Evolutionary conservation across 805 yeast genomes (phyloP).

Genomic region (Metschnikowia anglica): DNA sequence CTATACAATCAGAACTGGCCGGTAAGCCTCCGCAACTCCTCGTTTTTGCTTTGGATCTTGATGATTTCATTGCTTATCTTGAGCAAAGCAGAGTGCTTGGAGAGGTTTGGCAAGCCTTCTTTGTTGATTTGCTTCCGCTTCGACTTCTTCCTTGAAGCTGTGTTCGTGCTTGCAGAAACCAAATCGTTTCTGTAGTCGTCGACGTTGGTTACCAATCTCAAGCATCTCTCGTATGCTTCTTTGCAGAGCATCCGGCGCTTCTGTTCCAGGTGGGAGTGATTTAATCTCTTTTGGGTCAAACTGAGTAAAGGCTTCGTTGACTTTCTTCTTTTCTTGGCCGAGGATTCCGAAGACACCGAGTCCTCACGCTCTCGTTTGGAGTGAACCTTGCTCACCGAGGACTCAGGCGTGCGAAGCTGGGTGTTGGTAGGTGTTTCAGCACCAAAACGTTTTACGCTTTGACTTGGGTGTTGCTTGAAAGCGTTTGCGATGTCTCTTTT

Average conservation of each 20-base stretch:
- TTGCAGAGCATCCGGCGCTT: slow-evolving; percentile 45
- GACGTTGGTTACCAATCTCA: slow-evolving; percentile 39
- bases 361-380: slow-evolving; percentile 5
- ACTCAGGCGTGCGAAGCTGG: slow-evolving; percentile 32
- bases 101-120: slow-evolving; percentile 46
- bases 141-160: slow-evolving; percentile 27
- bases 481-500: slow-evolving; percentile 35
- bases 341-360: slow-evolving; percentile 1
- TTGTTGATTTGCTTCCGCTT: slow-evolving; percentile 41
- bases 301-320: slow-evolving; percentile 40
- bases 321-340: slow-evolving; percentile 23
- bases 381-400: slow-evolving; percentile 20
- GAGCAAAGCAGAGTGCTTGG: slow-evolving; percentile 43
- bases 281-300: slow-evolving; percentile 41
- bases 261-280: slow-evolving; percentile 44
- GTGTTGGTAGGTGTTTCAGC: slow-evolving; percentile 10
- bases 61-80: slow-evolving; percentile 40
- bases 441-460: slow-evolving; percentile 15
- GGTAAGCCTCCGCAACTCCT: slow-evolving; percentile 30
- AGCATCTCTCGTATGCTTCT: slow-evolving; percentile 44
- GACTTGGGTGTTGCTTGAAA: slow-evolving; percentile 29
- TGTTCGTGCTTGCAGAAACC: slow-evolving; percentile 22
- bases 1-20: slow-evolving; percentile 1
- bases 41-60: slow-evolving; percentile 35
- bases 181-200: slow-evolving; percentile 38